phyloP scores from a whole-genome alignment of 441 rosid genomes.

The Syzygium malaccense region DNA sequence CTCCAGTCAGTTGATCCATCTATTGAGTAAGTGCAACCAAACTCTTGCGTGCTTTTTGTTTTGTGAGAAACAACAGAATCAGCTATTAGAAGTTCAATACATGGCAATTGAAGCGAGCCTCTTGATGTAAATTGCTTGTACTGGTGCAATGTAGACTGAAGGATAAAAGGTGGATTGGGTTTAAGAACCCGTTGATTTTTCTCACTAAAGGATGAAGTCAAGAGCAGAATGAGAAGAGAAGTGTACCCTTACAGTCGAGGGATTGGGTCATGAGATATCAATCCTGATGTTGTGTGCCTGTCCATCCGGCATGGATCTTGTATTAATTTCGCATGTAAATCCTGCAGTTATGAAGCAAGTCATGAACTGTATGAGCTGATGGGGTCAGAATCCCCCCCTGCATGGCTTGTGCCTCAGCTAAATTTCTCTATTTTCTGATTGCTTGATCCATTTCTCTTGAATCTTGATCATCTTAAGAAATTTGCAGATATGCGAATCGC shows the following conservation, averaged over 20 bases:
- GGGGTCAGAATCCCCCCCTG: background rate
- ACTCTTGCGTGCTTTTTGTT: background rate
- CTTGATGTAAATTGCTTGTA: background rate
- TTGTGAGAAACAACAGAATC: background rate
- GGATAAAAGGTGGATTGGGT: background rate
- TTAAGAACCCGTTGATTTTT: background rate
- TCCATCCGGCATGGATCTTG: background rate
- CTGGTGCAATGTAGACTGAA: background rate
- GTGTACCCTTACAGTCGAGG: background rate
- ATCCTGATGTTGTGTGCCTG: background rate
- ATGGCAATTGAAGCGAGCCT: background rate
- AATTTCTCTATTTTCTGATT: background rate
- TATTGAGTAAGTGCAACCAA: background rate
- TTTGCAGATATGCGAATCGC: background rate
- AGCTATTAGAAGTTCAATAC: background rate
- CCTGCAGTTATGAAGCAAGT: background rate
- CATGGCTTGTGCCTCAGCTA: background rate
- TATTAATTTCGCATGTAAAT: background rate
- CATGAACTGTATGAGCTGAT: background rate
- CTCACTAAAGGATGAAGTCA: background rate
- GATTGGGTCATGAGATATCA: background rate
- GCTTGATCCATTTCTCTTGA: background rate
- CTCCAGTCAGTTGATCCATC: conserved; percentile 2
- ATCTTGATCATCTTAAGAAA: background rate
- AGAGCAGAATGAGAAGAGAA: background rate